Conservation (phyloP, 2,329 filamentous ascomycete genomes). For the Emergomyces orientalis region DNA sequence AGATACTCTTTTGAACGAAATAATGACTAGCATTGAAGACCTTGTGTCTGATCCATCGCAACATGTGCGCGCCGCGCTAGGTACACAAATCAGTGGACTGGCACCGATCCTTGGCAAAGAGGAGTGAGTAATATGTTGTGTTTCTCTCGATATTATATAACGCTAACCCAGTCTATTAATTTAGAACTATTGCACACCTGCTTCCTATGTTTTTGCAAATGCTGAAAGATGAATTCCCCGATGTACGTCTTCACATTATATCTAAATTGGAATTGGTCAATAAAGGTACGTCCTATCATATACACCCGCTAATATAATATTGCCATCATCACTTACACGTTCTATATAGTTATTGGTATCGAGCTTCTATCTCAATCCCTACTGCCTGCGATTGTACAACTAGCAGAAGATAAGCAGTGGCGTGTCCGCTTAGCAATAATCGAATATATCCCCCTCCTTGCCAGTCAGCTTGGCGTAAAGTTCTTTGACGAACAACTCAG, state of each 20-base stretch:
- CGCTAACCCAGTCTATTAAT: conserved; percentile 16
- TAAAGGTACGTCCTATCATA: conserved; percentile 53
- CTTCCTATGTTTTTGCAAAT: conserved; percentile 98
- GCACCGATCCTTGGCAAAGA: conserved; percentile 96
- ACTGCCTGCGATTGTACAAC: conserved; percentile 90
- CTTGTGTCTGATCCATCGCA: conserved; percentile 93
- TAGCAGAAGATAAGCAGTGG: conserved; percentile 99
- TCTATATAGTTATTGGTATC: conserved; percentile 78
- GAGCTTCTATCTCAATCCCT: conserved; percentile 93
- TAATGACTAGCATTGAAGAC: conserved; percentile 94
- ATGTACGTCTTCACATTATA: conserved; percentile 96
- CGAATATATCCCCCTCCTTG: conserved; percentile 94
- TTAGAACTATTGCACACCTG: conserved; percentile 85
- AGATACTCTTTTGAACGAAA: conserved; percentile 80
- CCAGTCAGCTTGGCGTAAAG: conserved; percentile 87
- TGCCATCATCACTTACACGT: not conserved
- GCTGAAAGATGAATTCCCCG: conserved; percentile 98
- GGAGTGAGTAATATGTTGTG: conserved; percentile 53
- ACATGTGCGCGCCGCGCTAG: conserved; percentile 89
- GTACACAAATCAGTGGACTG: conserved; percentile 92
- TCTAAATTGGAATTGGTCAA: conserved; percentile 99
- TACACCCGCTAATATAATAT: not conserved
- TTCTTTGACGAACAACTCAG: conserved; percentile 98
- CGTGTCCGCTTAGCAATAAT: conserved; percentile 95
- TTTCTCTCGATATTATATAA: conserved; percentile 7